These are phyloP conservation scores for Cyanidiococcus yangmingshanensis DNA, from an alignment of 23 red algal species.

Conservation along the genomic window DNA sequence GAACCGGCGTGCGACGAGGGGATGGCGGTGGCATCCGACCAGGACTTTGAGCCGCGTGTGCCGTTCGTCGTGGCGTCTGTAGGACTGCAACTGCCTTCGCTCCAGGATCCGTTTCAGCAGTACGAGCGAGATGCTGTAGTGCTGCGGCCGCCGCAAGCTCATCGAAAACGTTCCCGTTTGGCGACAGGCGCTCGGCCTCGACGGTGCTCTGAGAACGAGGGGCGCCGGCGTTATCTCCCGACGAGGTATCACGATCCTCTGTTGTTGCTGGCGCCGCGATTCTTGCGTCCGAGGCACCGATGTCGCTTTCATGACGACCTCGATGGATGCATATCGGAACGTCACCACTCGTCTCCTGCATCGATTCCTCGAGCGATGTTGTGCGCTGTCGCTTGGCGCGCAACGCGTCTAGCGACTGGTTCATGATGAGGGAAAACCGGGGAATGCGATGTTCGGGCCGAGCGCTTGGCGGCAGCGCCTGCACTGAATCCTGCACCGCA, in stretches of 20 bases:
- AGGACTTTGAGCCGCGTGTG: background rate
- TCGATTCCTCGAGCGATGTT: background rate
- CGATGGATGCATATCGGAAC: background rate
- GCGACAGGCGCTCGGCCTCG: background rate
- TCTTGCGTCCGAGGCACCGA: background rate
- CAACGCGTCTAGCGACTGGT: background rate
- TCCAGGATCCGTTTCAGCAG: background rate
- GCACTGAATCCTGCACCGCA: background rate
- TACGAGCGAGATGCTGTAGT: background rate
- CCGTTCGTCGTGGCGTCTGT: background rate
- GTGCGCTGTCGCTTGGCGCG: background rate
- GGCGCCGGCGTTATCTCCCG: too few relatives aligned
- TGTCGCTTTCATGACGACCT: background rate
- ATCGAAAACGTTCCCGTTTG: background rate
- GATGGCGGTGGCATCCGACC: background rate
- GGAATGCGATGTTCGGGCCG: background rate
- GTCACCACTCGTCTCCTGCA: background rate
- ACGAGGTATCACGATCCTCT: background rate
- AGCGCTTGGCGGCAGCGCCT: background rate
- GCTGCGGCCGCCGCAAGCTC: background rate
- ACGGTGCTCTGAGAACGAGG: background rate
- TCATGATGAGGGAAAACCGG: background rate
- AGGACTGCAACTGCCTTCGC: background rate
- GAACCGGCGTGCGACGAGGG: conserved; percentile 9
- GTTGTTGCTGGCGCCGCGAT: too few relatives aligned